Percentiles rank a stretch among this genome's conserved stretches.
Evolutionary conservation across 371 early-diverging fungal genomes (phyloP).

Genomic region (Actinomortierella wolfii): DNA sequence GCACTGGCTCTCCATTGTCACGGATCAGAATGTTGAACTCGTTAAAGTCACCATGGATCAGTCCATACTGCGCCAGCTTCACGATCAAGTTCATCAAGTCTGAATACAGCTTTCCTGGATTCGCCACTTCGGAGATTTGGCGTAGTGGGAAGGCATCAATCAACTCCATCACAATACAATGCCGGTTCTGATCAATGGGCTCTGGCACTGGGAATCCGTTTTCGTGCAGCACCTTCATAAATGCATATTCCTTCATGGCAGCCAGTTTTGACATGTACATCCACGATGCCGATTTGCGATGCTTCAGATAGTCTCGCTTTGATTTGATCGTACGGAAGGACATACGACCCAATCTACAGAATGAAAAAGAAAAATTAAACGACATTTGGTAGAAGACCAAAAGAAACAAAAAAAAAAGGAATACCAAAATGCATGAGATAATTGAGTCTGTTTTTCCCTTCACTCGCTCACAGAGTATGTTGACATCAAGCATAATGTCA

Average conservation of each 20-base stretch:
- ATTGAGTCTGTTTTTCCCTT: too few relatives aligned
- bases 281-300: conserved; percentile 94
- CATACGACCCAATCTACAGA: conserved; percentile 89
- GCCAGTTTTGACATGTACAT: conserved; percentile 97
- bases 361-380: background rate
- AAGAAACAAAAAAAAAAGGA: background rate
- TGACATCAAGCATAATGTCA: too few relatives aligned
- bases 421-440: background rate
- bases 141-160: conserved; percentile 95
- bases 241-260: conserved; percentile 96
- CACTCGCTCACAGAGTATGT: too few relatives aligned
- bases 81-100: conserved; percentile 95
- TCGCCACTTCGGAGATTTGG: conserved; percentile 82
- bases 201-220: conserved; percentile 96
- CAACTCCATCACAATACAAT: conserved; percentile 98
- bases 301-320: conserved; percentile 95
- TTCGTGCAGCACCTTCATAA: conserved; percentile 89
- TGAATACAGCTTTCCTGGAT: conserved; percentile 93
- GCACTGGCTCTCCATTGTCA: conserved; percentile 80
- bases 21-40: conserved; percentile 98
- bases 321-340: conserved; percentile 98
- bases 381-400: background rate
- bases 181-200: conserved; percentile 94
- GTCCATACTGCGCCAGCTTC: conserved; percentile 92
- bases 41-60: conserved; percentile 99